A percentile compares a stretch with the other conserved stretches of the same genome.
Conservation (phyloP, 495 filamentous ascomycete species). For the Aspergillus indologenus region DNA sequence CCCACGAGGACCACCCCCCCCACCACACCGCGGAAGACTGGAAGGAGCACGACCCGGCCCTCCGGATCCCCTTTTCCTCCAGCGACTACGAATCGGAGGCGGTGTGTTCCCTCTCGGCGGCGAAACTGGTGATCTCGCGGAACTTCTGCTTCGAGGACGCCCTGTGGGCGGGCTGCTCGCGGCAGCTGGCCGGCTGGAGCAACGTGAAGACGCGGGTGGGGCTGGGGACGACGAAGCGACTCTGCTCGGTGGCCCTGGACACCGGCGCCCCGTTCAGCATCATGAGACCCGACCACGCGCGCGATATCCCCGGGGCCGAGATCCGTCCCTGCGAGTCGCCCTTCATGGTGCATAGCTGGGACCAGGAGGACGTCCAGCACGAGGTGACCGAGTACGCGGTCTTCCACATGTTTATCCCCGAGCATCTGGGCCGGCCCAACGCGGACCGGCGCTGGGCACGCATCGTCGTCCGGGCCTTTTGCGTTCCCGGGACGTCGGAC, state of each 20-base stretch:
- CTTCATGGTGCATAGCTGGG: background rate
- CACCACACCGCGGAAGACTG: background rate
- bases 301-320: background rate
- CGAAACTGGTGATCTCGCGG: background rate
- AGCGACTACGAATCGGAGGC: background rate
- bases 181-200: background rate
- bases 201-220: background rate
- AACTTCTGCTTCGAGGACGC: background rate
- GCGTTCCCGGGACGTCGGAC: background rate
- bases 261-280: background rate
- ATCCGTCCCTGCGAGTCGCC: background rate
- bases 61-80: background rate
- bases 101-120: background rate
- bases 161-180: background rate
- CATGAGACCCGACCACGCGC: background rate
- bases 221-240: background rate
- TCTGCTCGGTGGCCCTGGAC: background rate
- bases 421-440: background rate
- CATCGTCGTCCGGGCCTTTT: background rate
- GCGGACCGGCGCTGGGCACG: background rate
- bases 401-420: background rate
- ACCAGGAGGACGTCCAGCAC: background rate
- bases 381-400: background rate
- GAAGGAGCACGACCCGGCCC: background rate
- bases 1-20: background rate